Percentiles rank a stretch among this genome's conserved stretches.
phyloP scores from a whole-genome alignment of 2,329 filamentous ascomycete species.

The Colletotrichum simmondsii region DNA sequence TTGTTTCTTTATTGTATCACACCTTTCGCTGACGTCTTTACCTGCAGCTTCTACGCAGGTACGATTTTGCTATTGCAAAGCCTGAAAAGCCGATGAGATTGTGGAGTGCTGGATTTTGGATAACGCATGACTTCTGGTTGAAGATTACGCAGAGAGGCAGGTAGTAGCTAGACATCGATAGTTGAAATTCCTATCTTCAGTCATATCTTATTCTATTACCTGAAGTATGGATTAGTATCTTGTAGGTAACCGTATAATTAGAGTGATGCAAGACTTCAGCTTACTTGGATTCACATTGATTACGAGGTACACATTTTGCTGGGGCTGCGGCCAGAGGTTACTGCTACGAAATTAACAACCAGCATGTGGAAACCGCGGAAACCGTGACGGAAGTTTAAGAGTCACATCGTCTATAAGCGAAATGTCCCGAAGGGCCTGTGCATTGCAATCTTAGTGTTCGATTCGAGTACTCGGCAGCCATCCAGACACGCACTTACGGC shows the following conservation, averaged over 20 bases:
- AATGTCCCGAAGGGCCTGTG: not conserved
- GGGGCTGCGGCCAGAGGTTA: too few relatives aligned
- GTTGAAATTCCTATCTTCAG: too few relatives aligned
- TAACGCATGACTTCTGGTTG: constrained; percentile 39
- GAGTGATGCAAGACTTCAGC: too few relatives aligned
- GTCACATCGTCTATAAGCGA: not conserved
- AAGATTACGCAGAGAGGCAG: constrained; percentile 25
- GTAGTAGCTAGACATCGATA: not conserved
- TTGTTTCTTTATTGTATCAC: constrained; percentile 35
- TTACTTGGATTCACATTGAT: too few relatives aligned
- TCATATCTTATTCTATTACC: too few relatives aligned
- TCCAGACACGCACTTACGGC: too few relatives aligned
- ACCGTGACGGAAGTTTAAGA: not conserved
- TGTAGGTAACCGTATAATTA: too few relatives aligned
- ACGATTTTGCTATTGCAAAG: constrained; percentile 36
- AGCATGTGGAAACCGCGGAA: not conserved
- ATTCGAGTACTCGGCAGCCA: too few relatives aligned
- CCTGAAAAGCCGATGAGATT: constrained; percentile 35
- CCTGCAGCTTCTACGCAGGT: constrained; percentile 36
- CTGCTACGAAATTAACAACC: too few relatives aligned
- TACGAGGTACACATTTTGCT: too few relatives aligned
- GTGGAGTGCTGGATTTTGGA: constrained; percentile 36
- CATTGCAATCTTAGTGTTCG: not conserved
- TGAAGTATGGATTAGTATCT: too few relatives aligned
- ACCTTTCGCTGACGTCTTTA: fast-evolving